These are phyloP conservation scores for Stenocarpella maydis DNA, from an alignment of 2,329 filamentous ascomycete species.

Conservation along the genomic window DNA sequence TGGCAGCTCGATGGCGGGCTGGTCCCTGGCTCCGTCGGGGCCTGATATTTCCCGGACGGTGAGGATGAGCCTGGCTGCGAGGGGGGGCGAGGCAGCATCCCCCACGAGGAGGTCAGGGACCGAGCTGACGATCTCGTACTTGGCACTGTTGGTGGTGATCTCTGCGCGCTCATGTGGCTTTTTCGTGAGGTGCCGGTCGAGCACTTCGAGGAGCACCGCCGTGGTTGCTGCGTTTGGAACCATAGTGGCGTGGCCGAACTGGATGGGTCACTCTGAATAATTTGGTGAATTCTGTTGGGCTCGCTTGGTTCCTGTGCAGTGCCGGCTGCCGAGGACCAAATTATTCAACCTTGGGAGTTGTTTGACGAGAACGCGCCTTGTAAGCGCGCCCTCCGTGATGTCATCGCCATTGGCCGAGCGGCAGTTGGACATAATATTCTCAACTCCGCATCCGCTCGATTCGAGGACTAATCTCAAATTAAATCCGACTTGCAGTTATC, in stretches of 20 bases:
- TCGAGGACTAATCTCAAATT: no score
- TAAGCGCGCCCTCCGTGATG: no score
- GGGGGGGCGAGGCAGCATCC: not conserved
- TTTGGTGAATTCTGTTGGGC: no score
- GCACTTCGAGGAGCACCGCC: not conserved
- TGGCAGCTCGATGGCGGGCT: not conserved
- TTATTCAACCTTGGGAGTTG: no score
- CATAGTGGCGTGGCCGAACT: not conserved
- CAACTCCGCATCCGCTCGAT: no score
- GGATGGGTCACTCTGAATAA: no score
- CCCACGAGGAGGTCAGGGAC: not conserved
- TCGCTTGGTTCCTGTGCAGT: no score
- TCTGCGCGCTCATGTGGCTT: not conserved
- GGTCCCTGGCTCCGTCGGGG: not conserved
- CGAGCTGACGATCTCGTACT: not conserved
- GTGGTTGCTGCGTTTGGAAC: not conserved
- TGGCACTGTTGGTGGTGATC: not conserved
- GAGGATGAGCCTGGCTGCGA: conserved; percentile 28
- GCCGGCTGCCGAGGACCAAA: no score
- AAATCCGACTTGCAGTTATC: no score
- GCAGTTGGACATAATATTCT: no score
- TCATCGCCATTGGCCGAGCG: no score
- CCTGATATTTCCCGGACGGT: not conserved
- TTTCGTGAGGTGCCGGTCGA: not conserved
- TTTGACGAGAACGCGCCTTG: no score